phyloP scores from a whole-genome alignment of 1,139 yeast genomes.

The Saccharomycopsis phalli region DNA sequence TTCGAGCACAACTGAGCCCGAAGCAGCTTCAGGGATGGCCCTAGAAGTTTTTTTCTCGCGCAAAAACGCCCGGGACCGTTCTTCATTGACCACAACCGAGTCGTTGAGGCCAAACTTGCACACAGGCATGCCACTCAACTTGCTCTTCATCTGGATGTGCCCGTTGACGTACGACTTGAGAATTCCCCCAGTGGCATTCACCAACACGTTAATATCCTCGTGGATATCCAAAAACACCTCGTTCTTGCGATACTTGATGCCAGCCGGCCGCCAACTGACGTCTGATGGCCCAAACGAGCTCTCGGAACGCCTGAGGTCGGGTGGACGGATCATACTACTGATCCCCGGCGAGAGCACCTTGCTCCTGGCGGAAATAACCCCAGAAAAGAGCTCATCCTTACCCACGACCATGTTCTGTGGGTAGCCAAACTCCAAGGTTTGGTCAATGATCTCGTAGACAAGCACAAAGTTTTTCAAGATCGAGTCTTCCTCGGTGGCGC shows the following conservation, averaged over 20 bases:
- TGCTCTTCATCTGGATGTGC: constrained; percentile 59
- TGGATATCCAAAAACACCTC: constrained; percentile 71
- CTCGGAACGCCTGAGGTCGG: constrained; percentile 1
- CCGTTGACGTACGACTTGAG: constrained; percentile 75
- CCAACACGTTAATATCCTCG: constrained; percentile 65
- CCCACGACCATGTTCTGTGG: constrained; percentile 63
- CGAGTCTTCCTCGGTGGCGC: constrained; percentile 34
- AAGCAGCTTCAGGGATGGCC: constrained; percentile 34
- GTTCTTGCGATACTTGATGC: constrained; percentile 72
- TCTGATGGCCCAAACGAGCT: not conserved
- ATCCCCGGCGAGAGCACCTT: constrained; percentile 1
- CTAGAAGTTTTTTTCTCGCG: constrained; percentile 25
- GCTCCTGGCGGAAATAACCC: not conserved
- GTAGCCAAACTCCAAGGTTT: constrained; percentile 72
- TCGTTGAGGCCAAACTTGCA: constrained; percentile 59
- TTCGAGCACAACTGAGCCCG: constrained; percentile 49
- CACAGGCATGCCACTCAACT: constrained; percentile 65
- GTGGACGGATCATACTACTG: constrained; percentile 3
- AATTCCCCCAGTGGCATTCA: constrained; percentile 51
- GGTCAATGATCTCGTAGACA: constrained; percentile 72
- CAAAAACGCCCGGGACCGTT: constrained; percentile 12
- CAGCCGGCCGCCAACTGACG: constrained; percentile 63
- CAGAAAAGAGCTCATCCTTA: not conserved
- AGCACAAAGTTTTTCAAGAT: constrained; percentile 54
- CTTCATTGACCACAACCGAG: constrained; percentile 24